These are phyloP conservation scores for Entonaema liquescens DNA, from an alignment of 495 filamentous ascomycete genomes.

Conservation along the genomic window DNA sequence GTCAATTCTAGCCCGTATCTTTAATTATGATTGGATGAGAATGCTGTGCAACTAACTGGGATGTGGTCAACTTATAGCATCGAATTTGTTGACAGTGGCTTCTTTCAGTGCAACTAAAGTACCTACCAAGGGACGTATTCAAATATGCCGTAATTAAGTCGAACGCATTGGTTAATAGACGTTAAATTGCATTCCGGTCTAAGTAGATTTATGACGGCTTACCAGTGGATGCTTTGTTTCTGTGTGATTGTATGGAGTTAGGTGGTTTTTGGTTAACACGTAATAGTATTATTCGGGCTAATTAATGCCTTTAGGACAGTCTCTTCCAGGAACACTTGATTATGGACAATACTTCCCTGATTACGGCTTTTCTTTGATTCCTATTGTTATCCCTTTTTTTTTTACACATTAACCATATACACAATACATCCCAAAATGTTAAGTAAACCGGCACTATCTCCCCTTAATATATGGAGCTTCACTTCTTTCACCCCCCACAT, in stretches of 20 bases:
- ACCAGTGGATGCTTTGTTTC: too few species aligned
- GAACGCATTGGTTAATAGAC: too few species aligned
- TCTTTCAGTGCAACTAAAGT: not conserved
- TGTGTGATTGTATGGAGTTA: too few species aligned
- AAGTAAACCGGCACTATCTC: not conserved
- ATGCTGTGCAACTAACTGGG: not conserved
- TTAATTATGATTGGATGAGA: conserved; percentile 17
- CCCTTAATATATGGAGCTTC: not conserved
- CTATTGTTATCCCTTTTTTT: not conserved
- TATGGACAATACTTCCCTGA: not conserved
- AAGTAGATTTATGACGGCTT: too few species aligned
- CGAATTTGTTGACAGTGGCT: not conserved
- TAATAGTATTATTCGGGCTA: too few species aligned
- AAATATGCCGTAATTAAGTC: too few species aligned
- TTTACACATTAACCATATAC: not conserved
- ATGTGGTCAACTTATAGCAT: conserved; percentile 4
- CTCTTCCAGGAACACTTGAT: too few species aligned
- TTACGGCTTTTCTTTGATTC: not conserved
- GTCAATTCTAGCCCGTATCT: not conserved
- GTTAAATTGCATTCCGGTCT: too few species aligned
- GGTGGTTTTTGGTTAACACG: too few species aligned
- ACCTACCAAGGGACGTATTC: too few species aligned
- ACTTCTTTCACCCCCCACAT: not conserved
- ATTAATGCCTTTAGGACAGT: too few species aligned
- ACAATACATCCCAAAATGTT: too few species aligned